Evolutionary conservation across 1,139 yeast species (phyloP), one percentile per base, ranked within the genome.

Genomic region (Geotrichum carabidarum): DNA sequence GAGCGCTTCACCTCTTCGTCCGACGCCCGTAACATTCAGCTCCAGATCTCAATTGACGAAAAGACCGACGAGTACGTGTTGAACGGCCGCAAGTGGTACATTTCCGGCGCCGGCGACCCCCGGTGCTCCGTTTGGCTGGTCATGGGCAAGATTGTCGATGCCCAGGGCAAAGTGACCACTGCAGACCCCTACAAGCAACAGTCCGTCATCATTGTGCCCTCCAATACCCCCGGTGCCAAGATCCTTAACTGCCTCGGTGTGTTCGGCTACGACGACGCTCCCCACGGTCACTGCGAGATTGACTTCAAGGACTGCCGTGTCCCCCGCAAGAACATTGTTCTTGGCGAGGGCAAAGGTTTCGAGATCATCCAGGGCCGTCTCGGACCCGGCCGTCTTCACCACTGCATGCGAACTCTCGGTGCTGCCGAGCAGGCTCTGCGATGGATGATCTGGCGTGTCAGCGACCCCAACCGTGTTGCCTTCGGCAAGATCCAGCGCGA

Each of bases 101-200:
- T 86, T 1, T 80, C 86, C 0, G 88, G 88, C 32, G 88, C 87
- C 38, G 88, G 86, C 18, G 88, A 84, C 66, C 87, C 87, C 27
- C 74, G 85, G 56, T 78, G 83, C 66, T 63, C 73, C 36, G 50
- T 70, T 15, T 80, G 86, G 84, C 72, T 84, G 53, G 79, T 81
- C n/a, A 82, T 84, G 85, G 84, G 86, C 60, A 76, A 81, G 66
- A 82, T 86, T 4, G 68, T 67, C 48, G 74, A 76, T 57, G 63
- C 70, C 47, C 62, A 67, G 15, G 61, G 63, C 17, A 63, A 68
- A 48, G 52, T 58, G 22, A 51, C 54, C 27, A 49, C 58, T 34
- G 57, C 58, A n/a, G 50, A 58, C 46, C 70, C 74, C 14, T 81
- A 83, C 66, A 67, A 66, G 49, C 84, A 83, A 68, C 89, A 84